phyloP scores from a whole-genome alignment of 2,329 filamentous ascomycete genomes.

The Didymellaceae sp. region DNA sequence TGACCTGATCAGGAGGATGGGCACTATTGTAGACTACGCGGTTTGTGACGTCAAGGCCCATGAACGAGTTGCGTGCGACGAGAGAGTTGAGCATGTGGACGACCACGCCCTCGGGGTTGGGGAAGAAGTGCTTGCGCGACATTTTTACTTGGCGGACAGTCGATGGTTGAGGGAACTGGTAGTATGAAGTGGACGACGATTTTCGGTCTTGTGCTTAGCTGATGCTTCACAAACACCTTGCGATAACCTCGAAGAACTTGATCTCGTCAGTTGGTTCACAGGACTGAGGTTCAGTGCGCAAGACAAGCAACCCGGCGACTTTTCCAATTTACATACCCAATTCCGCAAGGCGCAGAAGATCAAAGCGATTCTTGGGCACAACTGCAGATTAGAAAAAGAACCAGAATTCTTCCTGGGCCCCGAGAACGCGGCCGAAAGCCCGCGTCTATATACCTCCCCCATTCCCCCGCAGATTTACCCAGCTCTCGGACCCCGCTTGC shows the following conservation, averaged over 20 bases:
- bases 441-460: conserved; percentile 18
- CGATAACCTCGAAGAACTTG: too few relatives aligned
- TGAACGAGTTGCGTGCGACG: conserved; percentile 52
- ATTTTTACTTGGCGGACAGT: too few relatives aligned
- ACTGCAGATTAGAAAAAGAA: neutral
- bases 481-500: conserved; percentile 16
- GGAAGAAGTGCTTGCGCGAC: conserved; percentile 63
- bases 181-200: neutral
- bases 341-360: too few relatives aligned
- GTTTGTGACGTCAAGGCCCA: conserved; percentile 54
- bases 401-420: neutral
- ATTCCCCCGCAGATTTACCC: conserved; percentile 17
- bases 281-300: too few relatives aligned
- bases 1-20: conserved; percentile 53
- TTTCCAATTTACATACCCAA: too few relatives aligned
- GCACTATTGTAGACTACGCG: conserved; percentile 57
- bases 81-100: conserved; percentile 57
- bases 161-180: too few relatives aligned
- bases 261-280: too few relatives aligned
- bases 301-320: too few relatives aligned
- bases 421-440: conserved; percentile 1
- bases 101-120: conserved; percentile 58
- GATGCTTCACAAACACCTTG: too few relatives aligned
- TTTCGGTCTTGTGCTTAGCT: neutral
- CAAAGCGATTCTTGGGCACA: neutral